Percentiles rank a stretch among this genome's conserved stretches.
Evolutionary conservation across 208 protist genomes (phyloP).

Genomic region (Leishmania lainsoni): DNA sequence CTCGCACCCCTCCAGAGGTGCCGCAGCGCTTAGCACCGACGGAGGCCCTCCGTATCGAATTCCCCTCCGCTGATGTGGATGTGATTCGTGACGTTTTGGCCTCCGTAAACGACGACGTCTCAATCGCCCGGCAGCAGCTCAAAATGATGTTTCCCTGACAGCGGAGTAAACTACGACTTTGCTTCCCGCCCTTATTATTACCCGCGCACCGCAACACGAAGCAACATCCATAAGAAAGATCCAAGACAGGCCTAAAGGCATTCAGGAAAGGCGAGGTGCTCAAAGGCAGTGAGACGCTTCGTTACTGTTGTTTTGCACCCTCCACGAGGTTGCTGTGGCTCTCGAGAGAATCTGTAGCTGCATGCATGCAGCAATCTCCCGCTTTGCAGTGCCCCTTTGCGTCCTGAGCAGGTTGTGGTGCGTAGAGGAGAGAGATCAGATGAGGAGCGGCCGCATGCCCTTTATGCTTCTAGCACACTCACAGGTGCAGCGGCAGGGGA

Average conservation of each 20-base stretch:
- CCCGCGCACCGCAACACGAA: not conserved
- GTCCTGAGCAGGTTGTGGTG: not conserved
- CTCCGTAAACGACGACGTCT: constrained; percentile 41
- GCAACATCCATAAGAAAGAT: not conserved
- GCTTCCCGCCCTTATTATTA: not conserved
- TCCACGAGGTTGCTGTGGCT: not conserved
- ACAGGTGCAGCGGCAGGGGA: not conserved
- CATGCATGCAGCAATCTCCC: not conserved
- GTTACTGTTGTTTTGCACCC: not conserved
- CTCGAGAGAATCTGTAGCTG: not conserved
- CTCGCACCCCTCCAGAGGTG: constrained; percentile 21
- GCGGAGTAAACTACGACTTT: not conserved
- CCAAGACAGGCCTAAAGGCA: not conserved
- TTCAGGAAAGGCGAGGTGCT: not conserved
- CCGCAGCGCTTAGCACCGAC: constrained; percentile 37
- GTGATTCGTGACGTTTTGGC: constrained; percentile 65
- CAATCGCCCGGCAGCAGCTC: constrained; percentile 53
- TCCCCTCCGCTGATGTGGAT: constrained; percentile 53
- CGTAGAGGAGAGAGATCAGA: not conserved
- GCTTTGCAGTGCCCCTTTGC: not conserved
- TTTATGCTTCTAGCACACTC: not conserved
- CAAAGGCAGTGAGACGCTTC: not conserved
- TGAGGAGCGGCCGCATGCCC: not conserved
- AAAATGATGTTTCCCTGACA: constrained; percentile 53
- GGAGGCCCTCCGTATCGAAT: constrained; percentile 50